Evolutionary conservation across 495 filamentous ascomycete species (phyloP), one percentile per base, ranked within the genome.

Genomic region (Hamigera avellanea): DNA sequence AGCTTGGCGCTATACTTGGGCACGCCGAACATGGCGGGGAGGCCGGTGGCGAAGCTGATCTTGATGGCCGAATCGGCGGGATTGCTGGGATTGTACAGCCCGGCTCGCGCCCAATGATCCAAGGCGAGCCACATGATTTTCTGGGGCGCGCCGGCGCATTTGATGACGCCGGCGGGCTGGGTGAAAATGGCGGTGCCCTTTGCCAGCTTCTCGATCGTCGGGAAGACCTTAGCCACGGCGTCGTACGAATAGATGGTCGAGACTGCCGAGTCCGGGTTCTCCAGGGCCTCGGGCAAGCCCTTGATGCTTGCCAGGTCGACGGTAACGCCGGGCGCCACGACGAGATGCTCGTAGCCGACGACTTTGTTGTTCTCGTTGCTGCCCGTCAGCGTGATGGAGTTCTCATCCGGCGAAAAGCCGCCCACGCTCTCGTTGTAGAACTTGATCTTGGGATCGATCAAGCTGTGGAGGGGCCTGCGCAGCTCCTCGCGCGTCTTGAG

Each of bases 41-140:
- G 56, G 1, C 70, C 77, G 3, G 76, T 81, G 0, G 76, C 76
- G 33, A 78, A 82, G 40, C 62, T 66, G 35, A 80, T 73, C n/a
- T 73, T 55, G 44, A 81, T 70, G 4, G 70, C 52, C 0, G 73
- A 77, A 6, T 26, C 25, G 19, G 57, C 41, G 2, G 59, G 47
- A 30, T 59, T 50, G 17, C 35, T 37, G 5, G 64, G 50, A 37
- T 75, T 61, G 51, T 80, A 76, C 2, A 78, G 57, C 17, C 76
- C 78, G 6, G 66, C 65, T 17, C 57, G 53, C 54, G 72, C 69
- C 78, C 78, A 82, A 48, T 76, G 60, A 33, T 79, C 75, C 36
- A 80, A 57, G 0, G 78, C 77, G 19, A 82, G 69, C 78, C 78
- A 82, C 75, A 81, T 73, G 50, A 72, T 59, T 56, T 82, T 82